phyloP scores from a whole-genome alignment of 768 basidiomycete species.

The Chalciporus piperatus region DNA sequence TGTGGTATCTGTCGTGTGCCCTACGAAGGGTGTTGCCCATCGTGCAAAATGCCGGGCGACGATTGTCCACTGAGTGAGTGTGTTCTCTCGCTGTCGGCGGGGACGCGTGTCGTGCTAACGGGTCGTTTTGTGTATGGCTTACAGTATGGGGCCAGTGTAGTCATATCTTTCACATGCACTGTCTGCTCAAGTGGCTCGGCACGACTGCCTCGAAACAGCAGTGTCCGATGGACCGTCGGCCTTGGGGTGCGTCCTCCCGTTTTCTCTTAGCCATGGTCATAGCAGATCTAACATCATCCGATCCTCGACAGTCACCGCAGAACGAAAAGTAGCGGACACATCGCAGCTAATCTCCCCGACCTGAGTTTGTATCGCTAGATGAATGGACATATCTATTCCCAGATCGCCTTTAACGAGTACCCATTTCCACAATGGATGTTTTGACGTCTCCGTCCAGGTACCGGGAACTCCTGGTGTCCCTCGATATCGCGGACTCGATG shows the following conservation, averaged over 20 bases:
- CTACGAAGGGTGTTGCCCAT: conserved; percentile 93
- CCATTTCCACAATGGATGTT: too few species aligned
- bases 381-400: not conserved
- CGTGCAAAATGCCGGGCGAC: conserved; percentile 95
- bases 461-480: too few species aligned
- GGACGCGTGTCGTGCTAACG: not conserved
- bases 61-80: conserved; percentile 86
- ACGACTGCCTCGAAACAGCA: conserved; percentile 88
- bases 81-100: not conserved
- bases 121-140: conserved; percentile 7
- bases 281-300: too few species aligned
- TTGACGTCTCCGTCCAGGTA: not conserved
- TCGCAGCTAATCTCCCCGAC: not conserved
- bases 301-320: conserved; percentile 45
- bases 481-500: too few species aligned
- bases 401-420: too few species aligned
- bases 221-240: conserved; percentile 96
- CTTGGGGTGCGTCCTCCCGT: conserved; percentile 69
- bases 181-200: conserved; percentile 93
- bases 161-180: conserved; percentile 99
- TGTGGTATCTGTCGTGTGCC: conserved; percentile 91
- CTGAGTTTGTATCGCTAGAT: not conserved
- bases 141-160: conserved; percentile 98
- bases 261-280: too few species aligned
- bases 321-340: conserved; percentile 42